Evolutionary conservation across 2,329 filamentous ascomycete species (phyloP).

Genomic region (Dothideomycetes sp.): DNA sequence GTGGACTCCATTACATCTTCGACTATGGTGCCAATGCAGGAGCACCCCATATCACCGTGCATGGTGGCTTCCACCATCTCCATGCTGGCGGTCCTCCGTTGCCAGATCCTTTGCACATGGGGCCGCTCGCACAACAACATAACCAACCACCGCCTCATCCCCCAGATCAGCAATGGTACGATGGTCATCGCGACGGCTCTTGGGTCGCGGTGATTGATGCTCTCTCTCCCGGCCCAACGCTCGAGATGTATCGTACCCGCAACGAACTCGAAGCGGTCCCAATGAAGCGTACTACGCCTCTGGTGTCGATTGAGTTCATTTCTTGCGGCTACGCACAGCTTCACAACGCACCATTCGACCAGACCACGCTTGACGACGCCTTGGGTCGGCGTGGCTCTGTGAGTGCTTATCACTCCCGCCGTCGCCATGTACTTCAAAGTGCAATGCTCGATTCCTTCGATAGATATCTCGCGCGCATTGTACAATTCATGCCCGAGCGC

Average conservation of each 20-base stretch:
- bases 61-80: no score
- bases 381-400: conserved; percentile 9
- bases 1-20: neutral
- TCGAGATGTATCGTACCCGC: conserved; percentile 27
- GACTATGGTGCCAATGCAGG: neutral
- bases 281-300: conserved; percentile 17
- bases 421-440: conserved; percentile 18
- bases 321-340: conserved; percentile 52
- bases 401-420: conserved; percentile 17
- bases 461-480: conserved; percentile 26
- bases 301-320: conserved; percentile 39
- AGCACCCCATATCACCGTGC: no score
- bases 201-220: conserved; percentile 40
- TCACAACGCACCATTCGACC: conserved; percentile 19
- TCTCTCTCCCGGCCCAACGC: conserved; percentile 37
- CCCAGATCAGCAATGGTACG: conserved; percentile 17
- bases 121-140: no score
- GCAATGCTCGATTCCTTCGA: conserved; percentile 28
- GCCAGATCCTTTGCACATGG: no score
- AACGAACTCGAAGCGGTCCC: conserved; percentile 17
- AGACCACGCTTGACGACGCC: conserved; percentile 19
- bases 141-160: no score
- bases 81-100: no score
- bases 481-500: conserved; percentile 23
- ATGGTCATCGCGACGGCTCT: conserved; percentile 30